These are phyloP conservation scores for Sodiomyces alkalinus DNA, from an alignment of 2,329 filamentous ascomycete species.

Conservation along the genomic window DNA sequence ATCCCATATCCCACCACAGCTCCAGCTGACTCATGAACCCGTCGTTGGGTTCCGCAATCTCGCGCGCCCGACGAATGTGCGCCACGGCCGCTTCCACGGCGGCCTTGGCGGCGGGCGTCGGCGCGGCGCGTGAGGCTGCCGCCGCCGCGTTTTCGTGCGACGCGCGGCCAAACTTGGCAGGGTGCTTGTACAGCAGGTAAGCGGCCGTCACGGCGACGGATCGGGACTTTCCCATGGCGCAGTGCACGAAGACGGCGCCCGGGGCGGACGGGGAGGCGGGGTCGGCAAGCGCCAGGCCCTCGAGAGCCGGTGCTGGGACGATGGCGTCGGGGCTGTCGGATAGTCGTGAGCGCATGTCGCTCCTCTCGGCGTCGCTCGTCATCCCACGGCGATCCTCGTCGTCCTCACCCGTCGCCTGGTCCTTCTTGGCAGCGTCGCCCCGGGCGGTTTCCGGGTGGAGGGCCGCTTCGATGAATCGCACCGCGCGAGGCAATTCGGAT, in stretches of 20 bases:
- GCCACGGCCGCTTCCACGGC: constrained; percentile 49
- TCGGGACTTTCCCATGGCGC: constrained; percentile 91
- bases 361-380: background rate
- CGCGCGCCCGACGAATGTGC: constrained; percentile 53
- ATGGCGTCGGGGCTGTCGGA: constrained; percentile 4
- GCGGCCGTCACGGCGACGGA: constrained; percentile 75
- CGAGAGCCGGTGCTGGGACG: constrained; percentile 1
- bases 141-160: constrained; percentile 3
- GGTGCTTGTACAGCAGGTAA: constrained; percentile 61
- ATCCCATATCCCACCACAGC: constrained; percentile 78
- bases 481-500: constrained; percentile 61
- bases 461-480: constrained; percentile 70
- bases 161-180: constrained; percentile 31
- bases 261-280: constrained; percentile 6
- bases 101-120: constrained; percentile 20
- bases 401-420: background rate
- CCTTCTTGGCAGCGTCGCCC: background rate
- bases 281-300: constrained; percentile 5
- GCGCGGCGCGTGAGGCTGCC: constrained; percentile 1
- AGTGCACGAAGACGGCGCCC: constrained; percentile 44
- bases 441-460: constrained; percentile 22
- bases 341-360: too few relatives aligned
- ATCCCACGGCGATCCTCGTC: background rate
- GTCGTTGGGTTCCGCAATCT: constrained; percentile 74
- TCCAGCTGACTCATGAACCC: constrained; percentile 85